Conservation (phyloP, 805 yeast species). For the Millerozyma acaciae region DNA sequence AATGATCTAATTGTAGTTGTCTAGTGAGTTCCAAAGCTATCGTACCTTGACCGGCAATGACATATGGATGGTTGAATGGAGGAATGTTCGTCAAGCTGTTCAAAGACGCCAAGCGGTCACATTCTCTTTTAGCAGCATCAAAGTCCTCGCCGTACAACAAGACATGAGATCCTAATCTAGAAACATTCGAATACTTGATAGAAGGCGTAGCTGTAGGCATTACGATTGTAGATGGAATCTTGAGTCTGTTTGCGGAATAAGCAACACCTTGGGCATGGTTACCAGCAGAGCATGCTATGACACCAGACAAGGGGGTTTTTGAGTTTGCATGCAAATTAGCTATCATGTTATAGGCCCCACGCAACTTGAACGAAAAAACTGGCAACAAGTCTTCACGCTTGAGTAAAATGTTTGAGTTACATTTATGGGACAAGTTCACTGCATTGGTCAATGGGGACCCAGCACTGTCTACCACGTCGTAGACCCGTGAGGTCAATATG, state of each 20-base stretch:
- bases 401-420: conserved; percentile 71
- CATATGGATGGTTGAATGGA: conserved; percentile 98
- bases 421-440: conserved; percentile 63
- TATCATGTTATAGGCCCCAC: conserved; percentile 98
- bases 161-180: conserved; percentile 90
- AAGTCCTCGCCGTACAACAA: conserved; percentile 92
- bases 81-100: conserved; percentile 86
- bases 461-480: conserved; percentile 75
- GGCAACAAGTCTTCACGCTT: conserved; percentile 94
- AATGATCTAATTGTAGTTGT: conserved; percentile 72
- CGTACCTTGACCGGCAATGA: conserved; percentile 98
- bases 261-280: conserved; percentile 99
- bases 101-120: conserved; percentile 63
- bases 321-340: conserved; percentile 67
- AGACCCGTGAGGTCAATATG: conserved; percentile 87
- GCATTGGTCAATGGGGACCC: conserved; percentile 86
- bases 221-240: conserved; percentile 92
- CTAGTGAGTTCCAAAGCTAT: conserved; percentile 89
- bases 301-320: conserved; percentile 70
- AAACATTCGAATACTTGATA: conserved; percentile 87
- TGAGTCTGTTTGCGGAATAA: conserved; percentile 76
- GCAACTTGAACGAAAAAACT: conserved; percentile 89
- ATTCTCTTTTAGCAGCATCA: conserved; percentile 91
- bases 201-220: conserved; percentile 98
- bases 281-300: conserved; percentile 97